Conservation (phyloP, 2,329 filamentous ascomycete species). For the Fusarium temperatum region DNA sequence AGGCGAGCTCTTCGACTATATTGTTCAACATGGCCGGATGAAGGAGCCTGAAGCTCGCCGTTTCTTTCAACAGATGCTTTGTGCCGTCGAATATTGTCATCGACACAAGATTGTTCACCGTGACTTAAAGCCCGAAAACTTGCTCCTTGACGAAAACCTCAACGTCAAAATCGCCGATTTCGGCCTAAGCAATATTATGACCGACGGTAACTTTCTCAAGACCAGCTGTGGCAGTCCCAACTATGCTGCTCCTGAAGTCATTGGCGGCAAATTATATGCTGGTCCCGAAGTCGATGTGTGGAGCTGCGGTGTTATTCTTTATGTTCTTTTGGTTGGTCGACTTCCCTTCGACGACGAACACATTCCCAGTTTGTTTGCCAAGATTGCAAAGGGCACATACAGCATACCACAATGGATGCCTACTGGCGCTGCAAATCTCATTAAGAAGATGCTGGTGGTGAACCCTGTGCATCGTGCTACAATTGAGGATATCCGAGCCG, state of each 20-base stretch:
- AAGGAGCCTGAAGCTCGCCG: constrained; percentile 91
- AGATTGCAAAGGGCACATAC: constrained; percentile 95
- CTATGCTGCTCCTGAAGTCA: constrained; percentile 97
- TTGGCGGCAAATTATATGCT: constrained; percentile 96
- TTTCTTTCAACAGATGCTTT: constrained; percentile 99
- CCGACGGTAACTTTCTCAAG: constrained; percentile 98
- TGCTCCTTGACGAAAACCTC: constrained; percentile 91
- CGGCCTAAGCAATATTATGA: constrained; percentile 99
- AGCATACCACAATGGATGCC: constrained; percentile 92
- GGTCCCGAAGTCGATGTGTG: constrained; percentile 98
- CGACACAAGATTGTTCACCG: constrained; percentile 98
- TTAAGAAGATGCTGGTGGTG: constrained; percentile 93
- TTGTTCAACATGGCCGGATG: constrained; percentile 92
- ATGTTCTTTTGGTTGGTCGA: constrained; percentile 81
- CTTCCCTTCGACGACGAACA: constrained; percentile 98
- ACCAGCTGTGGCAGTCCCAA: constrained; percentile 98
- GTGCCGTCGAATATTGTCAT: constrained; percentile 98
- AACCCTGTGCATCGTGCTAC: constrained; percentile 95
- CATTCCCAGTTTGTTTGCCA: constrained; percentile 96
- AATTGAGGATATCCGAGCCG: constrained; percentile 90
- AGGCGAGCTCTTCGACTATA: constrained; percentile 96
- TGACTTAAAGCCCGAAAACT: constrained; percentile 96
- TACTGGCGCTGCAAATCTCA: constrained; percentile 80
- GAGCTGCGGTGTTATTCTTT: constrained; percentile 94
- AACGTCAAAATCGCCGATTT: constrained; percentile 99